Base-by-base conservation (phyloP, 371 early-diverging fungal species). In the Lichtheimia ornata region DNA sequence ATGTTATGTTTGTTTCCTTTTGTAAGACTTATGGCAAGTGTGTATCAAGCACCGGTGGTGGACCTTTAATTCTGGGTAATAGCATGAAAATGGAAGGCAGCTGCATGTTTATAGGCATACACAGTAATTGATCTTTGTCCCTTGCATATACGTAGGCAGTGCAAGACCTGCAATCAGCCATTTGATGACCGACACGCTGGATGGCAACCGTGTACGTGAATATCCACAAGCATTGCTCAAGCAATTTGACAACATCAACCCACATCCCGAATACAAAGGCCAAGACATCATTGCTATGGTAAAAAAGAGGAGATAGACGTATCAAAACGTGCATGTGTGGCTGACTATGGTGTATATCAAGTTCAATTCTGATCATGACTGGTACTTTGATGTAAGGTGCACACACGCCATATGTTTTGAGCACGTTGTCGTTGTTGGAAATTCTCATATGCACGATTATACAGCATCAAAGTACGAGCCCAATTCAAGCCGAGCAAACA, bases 191-290 rank as follows among this genome's bases (percentile, higher is more conserved):
- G 53, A 52, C 28, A 20, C 53, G 14, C 5, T 15, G 53, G 53
- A 52, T 25, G 53, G 27, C 5, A 25, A 52, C 13, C 53, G 53
- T 24, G 53, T 52, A n/a, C 22, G 53, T 25, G 53, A 52, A 25
- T 52, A 52, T 14, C 53, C 53, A n/a, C 53, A 52, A 52, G 53
- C 53, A 22, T 15, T 52, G 14, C 22, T 52, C 18, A 52, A 52
- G 27, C 53, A 52, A 25, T 13, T 52, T 15, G n/a, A 52, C 6
- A 27, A 15, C 27, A 15, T 25, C 5, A 5, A 18, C 6, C 25
- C 28, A 22, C 22, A 27, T 52, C 53, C 53, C 0, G 53, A 25
- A 13, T 52, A 25, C 28, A 27, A 7, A 4, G 53, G 53, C 7
- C 15, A 24, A 5, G 53, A 52, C 15, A 22, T 52, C 12, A n/a